Percentiles rank a stretch among this genome's conserved stretches.
Conservation (phyloP, 192 early-diverging fungal species). For the Coemansia sp. region DNA sequence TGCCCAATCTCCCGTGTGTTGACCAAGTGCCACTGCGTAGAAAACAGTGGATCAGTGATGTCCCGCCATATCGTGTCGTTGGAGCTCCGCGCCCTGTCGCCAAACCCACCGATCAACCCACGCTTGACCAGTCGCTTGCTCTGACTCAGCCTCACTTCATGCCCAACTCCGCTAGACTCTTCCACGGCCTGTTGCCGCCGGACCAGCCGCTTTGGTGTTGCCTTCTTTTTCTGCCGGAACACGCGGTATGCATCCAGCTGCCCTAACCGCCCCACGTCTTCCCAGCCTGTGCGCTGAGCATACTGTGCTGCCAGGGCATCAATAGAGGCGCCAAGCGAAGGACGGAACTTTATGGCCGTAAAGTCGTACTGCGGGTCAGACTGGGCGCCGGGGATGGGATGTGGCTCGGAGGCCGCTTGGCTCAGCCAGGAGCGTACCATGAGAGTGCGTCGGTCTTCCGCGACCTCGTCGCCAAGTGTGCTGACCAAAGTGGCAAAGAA, state of each 20-base stretch:
- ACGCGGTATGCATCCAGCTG: conserved; percentile 38
- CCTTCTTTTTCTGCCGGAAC: conserved; percentile 17
- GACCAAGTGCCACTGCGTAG: conserved; percentile 54
- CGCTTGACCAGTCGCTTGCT: conserved; percentile 36
- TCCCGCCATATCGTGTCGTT: conserved; percentile 23
- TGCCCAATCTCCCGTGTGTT: conserved; percentile 59
- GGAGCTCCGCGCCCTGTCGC: background rate
- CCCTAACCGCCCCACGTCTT: conserved; percentile 36
- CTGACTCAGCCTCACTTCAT: conserved; percentile 12
- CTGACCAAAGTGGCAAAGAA: background rate
- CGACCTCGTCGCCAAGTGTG: background rate
- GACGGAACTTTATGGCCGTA: conserved; percentile 34
- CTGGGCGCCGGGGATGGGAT: conserved; percentile 19
- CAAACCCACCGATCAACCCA: conserved; percentile 9
- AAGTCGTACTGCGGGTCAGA: conserved; percentile 30
- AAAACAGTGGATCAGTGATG: conserved; percentile 45
- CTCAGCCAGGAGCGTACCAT: conserved; percentile 19
- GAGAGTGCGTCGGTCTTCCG: background rate
- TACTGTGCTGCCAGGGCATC: conserved; percentile 25
- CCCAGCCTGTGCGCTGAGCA: conserved; percentile 28
- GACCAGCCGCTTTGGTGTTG: background rate
- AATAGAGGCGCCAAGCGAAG: background rate
- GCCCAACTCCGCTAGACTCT: too few species aligned
- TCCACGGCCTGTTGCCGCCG: conserved; percentile 1
- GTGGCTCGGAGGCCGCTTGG: conserved; percentile 13